These are phyloP conservation scores for Lepidium didymum DNA, from an alignment of 345 rosid species.

Conservation along the genomic window DNA sequence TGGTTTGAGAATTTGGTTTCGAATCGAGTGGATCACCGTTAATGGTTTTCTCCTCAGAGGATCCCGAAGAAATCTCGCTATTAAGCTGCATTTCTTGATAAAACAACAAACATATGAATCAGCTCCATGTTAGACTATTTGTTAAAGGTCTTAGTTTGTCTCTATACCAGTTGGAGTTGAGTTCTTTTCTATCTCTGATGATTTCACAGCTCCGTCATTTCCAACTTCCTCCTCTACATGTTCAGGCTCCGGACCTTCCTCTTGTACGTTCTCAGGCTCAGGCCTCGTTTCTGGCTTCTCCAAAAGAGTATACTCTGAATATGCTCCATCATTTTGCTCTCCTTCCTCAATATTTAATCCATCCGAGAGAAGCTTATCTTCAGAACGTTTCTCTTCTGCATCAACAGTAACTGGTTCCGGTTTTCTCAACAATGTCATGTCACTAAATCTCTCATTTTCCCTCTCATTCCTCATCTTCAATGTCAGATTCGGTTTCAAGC, in stretches of 20 bases:
- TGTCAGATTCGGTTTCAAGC: slow-evolving; percentile 60
- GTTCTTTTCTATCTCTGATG: slow-evolving; percentile 14
- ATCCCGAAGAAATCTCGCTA: slow-evolving; percentile 21
- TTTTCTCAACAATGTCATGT: slow-evolving; percentile 67
- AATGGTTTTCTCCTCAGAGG: slow-evolving; percentile 25
- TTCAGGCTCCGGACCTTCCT: slow-evolving; percentile 16
- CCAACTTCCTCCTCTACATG: slow-evolving; percentile 17
- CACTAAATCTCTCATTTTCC: slow-evolving; percentile 60
- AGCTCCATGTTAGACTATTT: slow-evolving; percentile 3
- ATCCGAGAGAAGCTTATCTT: slow-evolving; percentile 3
- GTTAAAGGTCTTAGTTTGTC: background rate
- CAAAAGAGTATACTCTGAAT: slow-evolving; percentile 42
- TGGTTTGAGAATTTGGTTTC: slow-evolving; percentile 26
- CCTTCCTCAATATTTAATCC: slow-evolving; percentile 5
- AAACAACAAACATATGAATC: slow-evolving; percentile 25
- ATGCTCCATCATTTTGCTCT: slow-evolving; percentile 21
- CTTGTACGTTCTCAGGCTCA: slow-evolving; percentile 19
- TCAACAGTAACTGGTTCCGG: slow-evolving; percentile 36
- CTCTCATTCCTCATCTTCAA: slow-evolving; percentile 50
- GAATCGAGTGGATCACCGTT: slow-evolving; percentile 22
- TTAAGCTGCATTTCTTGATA: slow-evolving; percentile 58
- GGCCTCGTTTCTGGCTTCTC: slow-evolving; percentile 40
- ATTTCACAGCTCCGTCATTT: slow-evolving; percentile 9
- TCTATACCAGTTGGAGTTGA: slow-evolving; percentile 5
- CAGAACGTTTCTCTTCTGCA: slow-evolving; percentile 21